Base-by-base conservation (phyloP, 768 basidiomycete genomes). In the Leucosporidium scottii region DNA sequence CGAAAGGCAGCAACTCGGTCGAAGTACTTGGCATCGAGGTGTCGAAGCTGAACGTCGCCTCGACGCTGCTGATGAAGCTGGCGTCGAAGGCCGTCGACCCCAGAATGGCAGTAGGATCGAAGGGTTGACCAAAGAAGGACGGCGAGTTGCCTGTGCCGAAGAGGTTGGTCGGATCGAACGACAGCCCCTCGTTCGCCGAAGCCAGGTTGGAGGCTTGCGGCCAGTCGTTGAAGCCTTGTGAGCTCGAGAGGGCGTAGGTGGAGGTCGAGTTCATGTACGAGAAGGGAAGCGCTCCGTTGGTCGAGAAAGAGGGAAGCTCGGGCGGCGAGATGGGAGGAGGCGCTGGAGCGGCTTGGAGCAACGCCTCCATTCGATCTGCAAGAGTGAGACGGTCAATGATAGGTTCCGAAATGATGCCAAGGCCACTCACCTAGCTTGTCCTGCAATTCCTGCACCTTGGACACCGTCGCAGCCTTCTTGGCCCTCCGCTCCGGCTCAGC, bases 1-100 rank as follows among this genome's bases (percentile, higher is more conserved):
- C 65, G 9, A 69, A 72, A 51, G 66, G 73, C 36, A 74, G 54
- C 21, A 74, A 30, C 39, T 72, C 64, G 59, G 51, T 48, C 21
- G 44, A 28, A 21, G 34, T 8, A n/a, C 39, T 44, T 1, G 44
- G 39, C 23, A 27, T n/a, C 13, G 57, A 2, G 59, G 27, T 39
- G 44, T 47, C n/a, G 59, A 44, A 59, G 6, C 39, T 15, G 13
- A 44, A 44, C 3, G 3, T 44, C 15, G 39, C 39, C 13, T 44
- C 39, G 8, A 17, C 39, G 39, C 6, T 44, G 13, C 8, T 17
- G 25, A 59, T 7, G 23, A 47, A 18, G 39, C 39, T 44, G 39
- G 39, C 6, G 15, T 44, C 39, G 39, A 44, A 44, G 15, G 39
- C 39, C 3, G 39, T 44, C 6, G 8, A 8, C 3, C 39, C 39